phyloP scores from a whole-genome alignment of 1,139 yeast genomes.

The Suzukiozyma palmioleophila region DNA sequence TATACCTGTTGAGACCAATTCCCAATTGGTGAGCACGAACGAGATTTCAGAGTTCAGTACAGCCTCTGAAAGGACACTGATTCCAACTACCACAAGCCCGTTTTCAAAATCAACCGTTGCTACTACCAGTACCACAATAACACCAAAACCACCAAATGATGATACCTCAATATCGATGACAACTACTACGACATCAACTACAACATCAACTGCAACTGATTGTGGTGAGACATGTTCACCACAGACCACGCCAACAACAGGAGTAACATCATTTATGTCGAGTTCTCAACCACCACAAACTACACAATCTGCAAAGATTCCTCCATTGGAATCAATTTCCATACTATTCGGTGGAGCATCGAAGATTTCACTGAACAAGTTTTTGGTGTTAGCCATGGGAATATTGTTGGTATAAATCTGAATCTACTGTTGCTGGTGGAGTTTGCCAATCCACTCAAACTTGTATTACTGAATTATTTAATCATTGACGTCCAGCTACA shows the following conservation, averaged over 20 bases:
- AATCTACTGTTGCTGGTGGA: too few species aligned
- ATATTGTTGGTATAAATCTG: not conserved
- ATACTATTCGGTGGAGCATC: not conserved
- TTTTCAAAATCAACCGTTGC: not conserved
- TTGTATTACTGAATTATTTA: too few species aligned
- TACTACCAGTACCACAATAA: not conserved
- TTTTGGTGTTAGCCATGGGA: not conserved
- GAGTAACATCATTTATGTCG: not conserved
- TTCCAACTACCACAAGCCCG: not conserved
- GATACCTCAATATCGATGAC: not conserved
- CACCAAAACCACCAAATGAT: not conserved
- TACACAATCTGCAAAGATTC: not conserved
- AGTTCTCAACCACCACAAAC: not conserved
- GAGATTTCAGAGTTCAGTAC: not conserved
- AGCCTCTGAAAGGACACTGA: not conserved
- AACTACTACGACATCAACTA: not conserved
- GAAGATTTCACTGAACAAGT: not conserved
- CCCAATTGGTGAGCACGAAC: too few species aligned
- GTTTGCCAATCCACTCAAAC: too few species aligned
- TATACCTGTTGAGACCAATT: too few species aligned
- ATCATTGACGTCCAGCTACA: too few species aligned
- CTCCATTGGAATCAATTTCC: not conserved
- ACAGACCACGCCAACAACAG: not conserved
- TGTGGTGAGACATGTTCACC: too few species aligned
- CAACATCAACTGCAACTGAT: not conserved